A percentile compares a stretch with the other conserved stretches of the same genome.
phyloP scores from a whole-genome alignment of 176 grass and related monocot species.

The Metroxylon sagu region DNA sequence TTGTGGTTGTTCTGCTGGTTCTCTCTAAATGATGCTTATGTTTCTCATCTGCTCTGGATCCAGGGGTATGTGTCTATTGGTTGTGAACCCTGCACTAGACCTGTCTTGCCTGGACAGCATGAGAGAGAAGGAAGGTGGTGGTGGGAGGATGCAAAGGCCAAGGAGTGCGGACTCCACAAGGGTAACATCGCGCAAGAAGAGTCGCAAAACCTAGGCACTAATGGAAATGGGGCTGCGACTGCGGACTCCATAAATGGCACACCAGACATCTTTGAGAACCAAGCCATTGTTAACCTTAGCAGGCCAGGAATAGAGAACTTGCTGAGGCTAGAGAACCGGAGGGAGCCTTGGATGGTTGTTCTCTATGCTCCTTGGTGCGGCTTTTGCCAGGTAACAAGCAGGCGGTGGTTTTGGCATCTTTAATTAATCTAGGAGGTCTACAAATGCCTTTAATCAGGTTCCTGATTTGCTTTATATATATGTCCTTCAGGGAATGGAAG shows the following conservation, averaged over 20 bases:
- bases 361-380: slow-evolving; percentile 83
- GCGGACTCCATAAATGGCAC: not conserved
- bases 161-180: slow-evolving; percentile 98
- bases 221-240: slow-evolving; percentile 34
- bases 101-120: slow-evolving; percentile 76
- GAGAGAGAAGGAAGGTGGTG: slow-evolving; percentile 97
- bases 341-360: slow-evolving; percentile 69
- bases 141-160: slow-evolving; percentile 96
- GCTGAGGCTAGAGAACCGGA: slow-evolving; percentile 42
- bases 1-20: too few relatives aligned
- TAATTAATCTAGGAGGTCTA: too few relatives aligned
- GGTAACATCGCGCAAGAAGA: slow-evolving; percentile 54
- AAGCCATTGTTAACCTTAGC: slow-evolving; percentile 51
- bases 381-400: slow-evolving; percentile 44
- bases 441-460: too few relatives aligned
- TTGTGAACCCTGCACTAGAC: slow-evolving; percentile 95
- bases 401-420: too few relatives aligned
- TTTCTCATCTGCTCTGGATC: not conserved
- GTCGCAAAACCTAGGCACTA: slow-evolving; percentile 27
- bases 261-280: slow-evolving; percentile 70
- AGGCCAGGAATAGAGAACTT: slow-evolving; percentile 65
- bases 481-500: slow-evolving; percentile 62
- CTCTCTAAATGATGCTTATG: too few relatives aligned
- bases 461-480: not conserved
- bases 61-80: slow-evolving; percentile 91